Evolutionary conservation across 257 asterid species (phyloP), one percentile per base, ranked within the genome.

Genomic region (Solanum chilense): DNA sequence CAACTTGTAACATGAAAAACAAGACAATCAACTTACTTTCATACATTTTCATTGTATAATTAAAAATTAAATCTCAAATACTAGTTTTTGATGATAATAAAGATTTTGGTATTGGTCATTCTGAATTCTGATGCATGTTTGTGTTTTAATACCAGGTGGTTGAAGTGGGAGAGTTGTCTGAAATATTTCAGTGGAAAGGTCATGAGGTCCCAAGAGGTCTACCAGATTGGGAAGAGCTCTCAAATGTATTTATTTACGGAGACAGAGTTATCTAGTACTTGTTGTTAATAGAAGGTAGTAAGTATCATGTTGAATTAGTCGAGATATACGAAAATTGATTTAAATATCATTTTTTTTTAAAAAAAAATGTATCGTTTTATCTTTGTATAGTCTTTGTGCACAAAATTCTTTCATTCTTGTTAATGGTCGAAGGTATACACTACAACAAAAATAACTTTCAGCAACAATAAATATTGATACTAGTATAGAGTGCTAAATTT

Each of bases 151-250:
- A 45, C 76, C 89, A 94, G 97, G 93, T 94, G 21, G 97, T 94
- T 14, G 97, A 93, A 91, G 94, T 93, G 11, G 97, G 97, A 33
- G 97, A 94, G 23, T 42, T 94, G 69, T 94, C 95, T 14, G 97
- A 94, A 75, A 90, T 94, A 76, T 94, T 93, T 86, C 95, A 94
- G 84, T 94, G 95, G 97, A 93, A 92, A 89, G 95, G 94, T 33
- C 35, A 33, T 35, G 97, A 94, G 91, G 97, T 93, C n/a, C 88
- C 91, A 21, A 92, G 88, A 71, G 97, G 95, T 14, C 86, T 94
- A 16, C 90, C 94, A 0, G 93, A 86, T 16, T 94, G 95, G 95
- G 88, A 91, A 87, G 94, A 92, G 70, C 93, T 93, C 2, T 92
- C 98, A 7, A 94, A 92, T 89, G 94, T 92, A 42, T 49, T 7